Evolutionary conservation across 805 yeast genomes (phyloP).

Genomic region (Candida quercuum): DNA sequence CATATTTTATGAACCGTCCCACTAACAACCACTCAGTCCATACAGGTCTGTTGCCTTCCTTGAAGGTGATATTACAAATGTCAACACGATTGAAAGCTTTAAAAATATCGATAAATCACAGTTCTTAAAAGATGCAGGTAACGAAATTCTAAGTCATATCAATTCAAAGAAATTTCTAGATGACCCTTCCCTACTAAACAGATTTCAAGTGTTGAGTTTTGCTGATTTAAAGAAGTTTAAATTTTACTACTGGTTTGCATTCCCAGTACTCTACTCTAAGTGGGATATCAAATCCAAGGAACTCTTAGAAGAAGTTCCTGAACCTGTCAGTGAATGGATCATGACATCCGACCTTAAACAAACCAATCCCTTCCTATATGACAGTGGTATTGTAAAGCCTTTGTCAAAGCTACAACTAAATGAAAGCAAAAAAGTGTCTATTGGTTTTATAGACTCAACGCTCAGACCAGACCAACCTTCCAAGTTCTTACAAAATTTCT

Average conservation of each 20-base stretch:
- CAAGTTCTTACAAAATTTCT: constrained; percentile 52
- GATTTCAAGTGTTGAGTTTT: constrained; percentile 56
- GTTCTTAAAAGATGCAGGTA: constrained; percentile 42
- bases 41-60: constrained; percentile 15
- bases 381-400: constrained; percentile 11
- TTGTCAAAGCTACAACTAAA: constrained; percentile 18
- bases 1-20: not conserved
- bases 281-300: constrained; percentile 33
- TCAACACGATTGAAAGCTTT: constrained; percentile 85
- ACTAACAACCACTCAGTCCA: constrained; percentile 10
- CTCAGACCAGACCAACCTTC: constrained; percentile 36
- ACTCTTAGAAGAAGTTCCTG: constrained; percentile 7
- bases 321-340: constrained; percentile 10
- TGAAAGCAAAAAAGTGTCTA: constrained; percentile 5
- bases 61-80: constrained; percentile 47
- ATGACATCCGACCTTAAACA: constrained; percentile 9
- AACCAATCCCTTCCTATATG: constrained; percentile 26
- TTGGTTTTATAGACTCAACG: constrained; percentile 37
- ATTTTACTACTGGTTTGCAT: constrained; percentile 86
- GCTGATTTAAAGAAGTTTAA: constrained; percentile 87
- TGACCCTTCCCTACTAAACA: constrained; percentile 36
- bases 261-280: constrained; percentile 55
- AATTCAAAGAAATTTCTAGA: constrained; percentile 28
- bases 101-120: constrained; percentile 58
- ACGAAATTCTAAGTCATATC: constrained; percentile 25